phyloP scores from a whole-genome alignment of 768 basidiomycete species.

The Lentinula raphanica region DNA sequence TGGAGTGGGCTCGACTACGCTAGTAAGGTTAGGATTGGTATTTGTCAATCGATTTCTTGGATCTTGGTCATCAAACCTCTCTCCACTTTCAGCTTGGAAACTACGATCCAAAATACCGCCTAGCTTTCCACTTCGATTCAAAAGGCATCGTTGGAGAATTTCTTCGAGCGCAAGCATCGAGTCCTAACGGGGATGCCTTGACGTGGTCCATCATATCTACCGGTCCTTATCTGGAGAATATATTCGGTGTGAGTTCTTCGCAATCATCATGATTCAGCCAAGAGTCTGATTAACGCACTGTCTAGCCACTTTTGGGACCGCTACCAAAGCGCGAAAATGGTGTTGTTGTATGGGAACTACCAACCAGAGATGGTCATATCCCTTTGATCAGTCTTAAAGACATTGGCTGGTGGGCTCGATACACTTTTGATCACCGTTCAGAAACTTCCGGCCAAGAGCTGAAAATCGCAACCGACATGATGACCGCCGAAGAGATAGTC shows the following conservation, averaged over 20 bases:
- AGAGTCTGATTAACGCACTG: background rate
- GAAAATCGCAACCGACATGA: conserved; percentile 30
- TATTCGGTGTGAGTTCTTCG: conserved; percentile 25
- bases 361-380: conserved; percentile 29
- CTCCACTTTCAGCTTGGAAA: background rate
- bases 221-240: conserved; percentile 38
- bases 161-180: conserved; percentile 30
- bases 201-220: conserved; percentile 34
- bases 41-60: background rate
- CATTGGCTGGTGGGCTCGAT: conserved; percentile 36
- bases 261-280: background rate
- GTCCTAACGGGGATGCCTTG: conserved; percentile 22
- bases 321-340: conserved; percentile 33
- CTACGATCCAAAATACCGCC: conserved; percentile 19
- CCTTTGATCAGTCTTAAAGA: conserved; percentile 36
- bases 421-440: conserved; percentile 30
- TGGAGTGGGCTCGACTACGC: conserved; percentile 6
- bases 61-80: background rate
- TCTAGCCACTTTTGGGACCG: conserved; percentile 26
- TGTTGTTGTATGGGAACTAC: conserved; percentile 34
- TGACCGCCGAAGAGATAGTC: conserved; percentile 32
- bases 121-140: conserved; percentile 34
- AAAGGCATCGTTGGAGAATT: conserved; percentile 38
- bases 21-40: background rate
- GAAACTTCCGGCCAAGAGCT: conserved; percentile 32